Percentiles rank a stretch among this genome's conserved stretches.
Evolutionary conservation across 2,329 filamentous ascomycete species (phyloP).

Genomic region (Calonectria honghensis): DNA sequence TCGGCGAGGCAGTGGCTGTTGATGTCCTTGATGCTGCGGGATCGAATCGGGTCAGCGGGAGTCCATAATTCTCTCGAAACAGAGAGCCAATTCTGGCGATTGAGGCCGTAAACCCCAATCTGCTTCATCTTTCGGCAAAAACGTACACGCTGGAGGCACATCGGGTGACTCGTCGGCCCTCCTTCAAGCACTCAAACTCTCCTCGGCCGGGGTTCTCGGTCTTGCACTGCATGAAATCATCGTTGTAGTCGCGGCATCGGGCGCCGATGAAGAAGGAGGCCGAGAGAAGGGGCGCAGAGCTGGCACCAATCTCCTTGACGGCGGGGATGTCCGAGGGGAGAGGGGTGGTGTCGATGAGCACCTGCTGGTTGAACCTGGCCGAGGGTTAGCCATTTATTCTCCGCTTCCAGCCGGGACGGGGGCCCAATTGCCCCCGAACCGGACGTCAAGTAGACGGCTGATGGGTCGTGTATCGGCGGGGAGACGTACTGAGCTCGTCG

Average conservation of each 20-base stretch:
- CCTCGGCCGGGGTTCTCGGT: constrained; percentile 91
- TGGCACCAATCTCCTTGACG: constrained; percentile 94
- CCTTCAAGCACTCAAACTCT: constrained; percentile 96
- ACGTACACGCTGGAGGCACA: constrained; percentile 97
- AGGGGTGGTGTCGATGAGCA: constrained; percentile 96
- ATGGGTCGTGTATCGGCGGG: constrained; percentile 4
- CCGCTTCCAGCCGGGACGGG: constrained; percentile 32
- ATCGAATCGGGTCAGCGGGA: constrained; percentile 44
- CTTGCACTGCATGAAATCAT: constrained; percentile 99
- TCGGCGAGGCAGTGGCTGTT: constrained; percentile 94
- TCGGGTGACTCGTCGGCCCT: constrained; percentile 96
- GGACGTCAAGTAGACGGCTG: constrained; percentile 8
- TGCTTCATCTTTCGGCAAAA: not conserved
- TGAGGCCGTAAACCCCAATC: not conserved
- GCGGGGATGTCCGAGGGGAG: constrained; percentile 93
- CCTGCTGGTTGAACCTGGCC: constrained; percentile 91
- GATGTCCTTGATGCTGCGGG: constrained; percentile 88
- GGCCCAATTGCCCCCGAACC: constrained; percentile 50
- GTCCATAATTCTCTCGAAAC: constrained; percentile 1
- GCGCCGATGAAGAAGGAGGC: constrained; percentile 98
- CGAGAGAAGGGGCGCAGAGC: constrained; percentile 92
- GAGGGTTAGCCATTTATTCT: constrained; percentile 53
- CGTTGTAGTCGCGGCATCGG: constrained; percentile 95
- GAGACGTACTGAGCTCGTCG: constrained; percentile 65
- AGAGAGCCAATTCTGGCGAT: not conserved